Conservation (phyloP, 805 yeast species). For the Metschnikowia bowlesiae region DNA sequence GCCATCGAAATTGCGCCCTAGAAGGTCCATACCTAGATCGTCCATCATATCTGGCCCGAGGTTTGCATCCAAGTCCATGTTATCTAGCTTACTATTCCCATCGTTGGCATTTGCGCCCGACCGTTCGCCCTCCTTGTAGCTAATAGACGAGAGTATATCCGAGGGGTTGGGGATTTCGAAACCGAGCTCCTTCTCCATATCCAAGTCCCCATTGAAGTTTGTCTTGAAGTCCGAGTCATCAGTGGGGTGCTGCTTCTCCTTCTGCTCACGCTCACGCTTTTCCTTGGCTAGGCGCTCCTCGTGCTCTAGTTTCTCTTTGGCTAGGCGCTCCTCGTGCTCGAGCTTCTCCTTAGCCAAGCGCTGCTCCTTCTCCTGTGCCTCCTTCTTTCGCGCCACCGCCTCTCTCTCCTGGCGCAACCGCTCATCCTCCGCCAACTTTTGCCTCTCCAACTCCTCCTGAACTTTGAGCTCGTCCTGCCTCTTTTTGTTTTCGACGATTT, state of each 20-base stretch:
- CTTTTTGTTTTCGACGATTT: constrained; percentile 39
- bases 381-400: constrained; percentile 16
- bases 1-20: constrained; percentile 31
- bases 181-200: constrained; percentile 17
- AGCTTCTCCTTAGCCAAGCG: constrained; percentile 16
- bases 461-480: constrained; percentile 37
- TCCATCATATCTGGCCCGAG: constrained; percentile 39
- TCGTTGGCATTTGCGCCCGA: constrained; percentile 3
- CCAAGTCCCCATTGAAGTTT: constrained; percentile 23
- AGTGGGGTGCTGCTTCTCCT: constrained; percentile 16
- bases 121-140: constrained; percentile 14
- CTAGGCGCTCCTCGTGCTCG: constrained; percentile 6
- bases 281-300: constrained; percentile 14
- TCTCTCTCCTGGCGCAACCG: constrained; percentile 19
- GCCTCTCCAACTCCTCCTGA: constrained; percentile 33
- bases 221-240: constrained; percentile 10
- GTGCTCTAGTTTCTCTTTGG: constrained; percentile 18
- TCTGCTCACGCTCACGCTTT: constrained; percentile 16
- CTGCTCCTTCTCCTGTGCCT: constrained; percentile 20
- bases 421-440: constrained; percentile 28
- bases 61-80: constrained; percentile 30
- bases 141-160: constrained; percentile 28
- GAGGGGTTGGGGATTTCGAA: constrained; percentile 29
- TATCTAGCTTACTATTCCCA: constrained; percentile 4
- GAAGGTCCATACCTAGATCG: constrained; percentile 38